Base-by-base conservation (phyloP, 768 basidiomycete species). In the Phanerodontia chrysosporium region DNA sequence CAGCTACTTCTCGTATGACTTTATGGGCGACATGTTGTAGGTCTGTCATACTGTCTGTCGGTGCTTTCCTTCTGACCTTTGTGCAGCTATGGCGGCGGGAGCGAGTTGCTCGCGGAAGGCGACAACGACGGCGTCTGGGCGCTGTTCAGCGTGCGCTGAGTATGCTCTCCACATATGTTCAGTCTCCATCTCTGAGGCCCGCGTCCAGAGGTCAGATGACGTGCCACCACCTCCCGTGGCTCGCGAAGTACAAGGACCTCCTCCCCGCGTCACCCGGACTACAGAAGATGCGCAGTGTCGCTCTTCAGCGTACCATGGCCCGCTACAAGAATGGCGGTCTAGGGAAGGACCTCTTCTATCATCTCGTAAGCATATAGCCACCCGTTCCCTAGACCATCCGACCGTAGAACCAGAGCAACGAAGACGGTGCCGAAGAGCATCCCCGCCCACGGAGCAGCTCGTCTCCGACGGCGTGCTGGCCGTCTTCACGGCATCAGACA, bases 401-500 rank as follows among this genome's bases (percentile, higher is more conserved):
- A 24, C 39, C 18, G 6, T 42, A 4, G 39, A 10, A 10, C 13
- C 32, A 77, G 77, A 77, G 72, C 55, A 77, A 78, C 59, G 79
- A 78, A 61, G 75, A 72, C 49, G 71, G 72, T 22, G 57, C 70
- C 25, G 76, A 76, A 36, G 70, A 69, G 30, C 62, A 59, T 65
- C 70, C 51, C 76, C 75, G 8, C 70, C 75, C 7, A 57, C 74
- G 22, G 63, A 65, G 7, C 72, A 75, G 45, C 70, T 78, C 29
- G 66, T 73, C 27, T 69, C 72, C 18, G 78, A 80, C 28, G 78
- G 73, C 27, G 71, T 70, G 27, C 70, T 80, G 9, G 74, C 73
- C 16, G 73, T 80, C 45, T 70, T 77, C 2, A 78, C 79, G 1
- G 78, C 79, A 25, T 76, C 78, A 14, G 80, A 80, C 58, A 80